Evolutionary conservation across 1,139 yeast genomes (phyloP).

Genomic region (Nematodospora anomalae): DNA sequence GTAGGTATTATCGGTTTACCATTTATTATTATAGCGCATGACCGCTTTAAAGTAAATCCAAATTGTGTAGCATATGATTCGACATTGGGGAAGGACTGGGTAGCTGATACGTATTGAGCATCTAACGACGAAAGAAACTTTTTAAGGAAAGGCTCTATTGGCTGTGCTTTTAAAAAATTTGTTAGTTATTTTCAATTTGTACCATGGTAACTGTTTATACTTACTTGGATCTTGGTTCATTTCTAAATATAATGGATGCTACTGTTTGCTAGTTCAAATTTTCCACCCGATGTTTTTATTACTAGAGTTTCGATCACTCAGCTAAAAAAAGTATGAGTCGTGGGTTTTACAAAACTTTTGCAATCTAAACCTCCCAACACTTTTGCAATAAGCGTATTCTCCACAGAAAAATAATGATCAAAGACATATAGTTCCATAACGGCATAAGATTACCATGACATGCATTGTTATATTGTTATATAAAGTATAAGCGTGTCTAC

Average conservation of each 20-base stretch:
- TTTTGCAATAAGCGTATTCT: no score
- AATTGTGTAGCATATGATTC: conserved; percentile 54
- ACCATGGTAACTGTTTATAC: no score
- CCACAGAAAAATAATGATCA: not conserved
- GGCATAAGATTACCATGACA: no score
- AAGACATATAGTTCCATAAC: no score
- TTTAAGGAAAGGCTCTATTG: conserved; percentile 47
- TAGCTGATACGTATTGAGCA: conserved; percentile 28
- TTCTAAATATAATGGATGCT: conserved; percentile 1
- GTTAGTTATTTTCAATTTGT: conserved; percentile 7
- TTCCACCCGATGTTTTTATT: no score
- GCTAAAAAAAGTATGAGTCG: not conserved
- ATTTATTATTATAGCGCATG: conserved; percentile 57
- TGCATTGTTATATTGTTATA: no score
- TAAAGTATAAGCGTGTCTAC: no score
- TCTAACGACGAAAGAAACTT: conserved; percentile 40
- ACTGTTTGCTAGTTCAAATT: no score
- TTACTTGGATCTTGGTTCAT: conserved; percentile 26
- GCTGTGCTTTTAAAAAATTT: conserved; percentile 38
- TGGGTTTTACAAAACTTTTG: conserved; percentile 2
- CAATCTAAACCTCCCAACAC: no score
- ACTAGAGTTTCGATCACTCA: no score
- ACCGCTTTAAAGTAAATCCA: conserved; percentile 46
- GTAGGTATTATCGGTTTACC: conserved; percentile 58
- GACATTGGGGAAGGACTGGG: conserved; percentile 33